Percentiles rank a stretch among this genome's conserved stretches.
Conservation (phyloP, 2,329 filamentous ascomycete species). For the Xylaria sp. region DNA sequence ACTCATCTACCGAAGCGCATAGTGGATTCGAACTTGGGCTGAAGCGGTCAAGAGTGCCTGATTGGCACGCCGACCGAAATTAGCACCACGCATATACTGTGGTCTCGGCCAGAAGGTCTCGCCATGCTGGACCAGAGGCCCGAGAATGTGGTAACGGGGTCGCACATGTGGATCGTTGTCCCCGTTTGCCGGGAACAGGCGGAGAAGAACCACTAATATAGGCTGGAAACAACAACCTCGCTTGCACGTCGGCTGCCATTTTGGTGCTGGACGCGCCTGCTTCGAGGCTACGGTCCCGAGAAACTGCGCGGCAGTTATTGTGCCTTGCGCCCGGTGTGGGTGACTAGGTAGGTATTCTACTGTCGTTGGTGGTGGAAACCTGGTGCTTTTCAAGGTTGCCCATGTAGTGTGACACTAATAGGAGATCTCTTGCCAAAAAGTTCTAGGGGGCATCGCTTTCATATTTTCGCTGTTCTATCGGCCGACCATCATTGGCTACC, state of each 20-base stretch:
- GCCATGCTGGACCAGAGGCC: constrained; percentile 15
- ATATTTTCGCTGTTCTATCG: background rate
- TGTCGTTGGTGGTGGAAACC: constrained; percentile 11
- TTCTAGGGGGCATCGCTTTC: constrained; percentile 5
- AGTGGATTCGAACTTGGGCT: constrained; percentile 7
- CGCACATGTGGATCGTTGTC: constrained; percentile 24
- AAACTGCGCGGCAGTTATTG: constrained; percentile 22
- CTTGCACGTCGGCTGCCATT: background rate
- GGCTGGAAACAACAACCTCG: constrained; percentile 1
- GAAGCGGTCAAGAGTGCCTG: background rate
- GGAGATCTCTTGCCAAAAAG: constrained; percentile 17
- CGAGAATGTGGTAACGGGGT: constrained; percentile 30
- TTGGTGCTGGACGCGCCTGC: background rate
- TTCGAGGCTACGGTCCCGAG: background rate
- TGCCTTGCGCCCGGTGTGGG: constrained; percentile 20
- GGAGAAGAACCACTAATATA: constrained; percentile 11
- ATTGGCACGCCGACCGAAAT: constrained; percentile 23
- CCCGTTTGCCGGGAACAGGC: constrained; percentile 24
- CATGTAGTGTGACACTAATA: constrained; percentile 21
- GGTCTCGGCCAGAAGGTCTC: constrained; percentile 4
- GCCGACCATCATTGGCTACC: constrained; percentile 16
- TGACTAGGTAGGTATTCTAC: background rate
- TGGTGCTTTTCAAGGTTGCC: background rate
- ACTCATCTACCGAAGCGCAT: background rate
- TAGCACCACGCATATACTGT: constrained; percentile 3